Evolutionary conservation across 1,284 basidiomycete species (phyloP), one percentile per base, ranked within the genome.

Genomic region (Inonotus hispidus): DNA sequence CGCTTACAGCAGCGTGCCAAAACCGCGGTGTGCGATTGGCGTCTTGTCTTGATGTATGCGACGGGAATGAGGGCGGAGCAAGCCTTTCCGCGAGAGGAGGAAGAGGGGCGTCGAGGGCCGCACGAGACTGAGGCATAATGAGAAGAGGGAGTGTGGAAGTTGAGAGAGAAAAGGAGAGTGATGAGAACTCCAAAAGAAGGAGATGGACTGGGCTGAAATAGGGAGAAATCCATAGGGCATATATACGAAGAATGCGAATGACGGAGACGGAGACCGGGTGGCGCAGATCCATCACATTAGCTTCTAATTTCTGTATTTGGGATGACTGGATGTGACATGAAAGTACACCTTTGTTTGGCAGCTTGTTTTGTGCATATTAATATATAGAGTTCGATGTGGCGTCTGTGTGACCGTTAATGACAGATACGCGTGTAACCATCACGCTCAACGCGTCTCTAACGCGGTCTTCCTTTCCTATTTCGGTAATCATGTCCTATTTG

Each of bases 1-100:
- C 58, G 39, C 29, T 56, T 37, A 63, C 56, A 10, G 62, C 62
- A n/a, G 53, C 57, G 29, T 60, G 52, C 61, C 57, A 63, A 43
- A 63, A 32, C 16, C 58, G 53, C 41, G 23, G 25, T 10, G 58
- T 11, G 23, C 61, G 57, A 27, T 35, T 59, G 14, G 55, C 54
- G 29, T 56, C 50, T 16, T 61, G 56, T 37, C 32, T 60, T 21
- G n/a, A n/a, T n/a, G 38, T 14, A 19, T 41, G 29, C 29, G 27
- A 45, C 19, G 23, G 35, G 32, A 45, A 21, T 21, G 46, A 25
- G 23, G 25, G 21, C n/a, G 25, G 23, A n/a, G 19, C 54, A n/a
- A 8, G 21, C 35, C 21, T 39, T 23, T 27, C 16, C 37, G 21
- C n/a, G 16, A 38, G 27, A 13, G 27, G 13, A 46, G 39, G 32